Percentiles rank a stretch among this genome's conserved stretches.
Evolutionary conservation across 129 eudicot species (phyloP).

Genomic region (Tagetes erecta): DNA sequence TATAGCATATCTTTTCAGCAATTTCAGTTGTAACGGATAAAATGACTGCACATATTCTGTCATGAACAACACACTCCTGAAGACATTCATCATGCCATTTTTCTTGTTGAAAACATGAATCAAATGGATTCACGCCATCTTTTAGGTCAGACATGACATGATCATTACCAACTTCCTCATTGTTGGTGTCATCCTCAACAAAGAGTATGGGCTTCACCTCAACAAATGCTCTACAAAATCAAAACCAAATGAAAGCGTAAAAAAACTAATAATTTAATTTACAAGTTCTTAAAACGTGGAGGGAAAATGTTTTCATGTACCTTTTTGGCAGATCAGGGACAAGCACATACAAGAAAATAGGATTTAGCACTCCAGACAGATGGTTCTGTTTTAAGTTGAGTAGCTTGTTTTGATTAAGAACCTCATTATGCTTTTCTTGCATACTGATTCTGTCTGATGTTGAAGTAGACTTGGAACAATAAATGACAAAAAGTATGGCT

Average conservation of each 20-base stretch:
- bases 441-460: constrained; percentile 45
- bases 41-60: constrained; percentile 56
- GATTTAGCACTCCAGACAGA: constrained; percentile 40
- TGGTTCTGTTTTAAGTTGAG: constrained; percentile 29
- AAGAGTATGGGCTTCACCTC: constrained; percentile 87
- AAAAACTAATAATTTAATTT: not conserved
- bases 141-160: constrained; percentile 29
- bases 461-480: constrained; percentile 58
- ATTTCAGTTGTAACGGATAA: constrained; percentile 55
- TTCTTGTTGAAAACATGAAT: constrained; percentile 60
- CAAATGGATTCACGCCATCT: constrained; percentile 25
- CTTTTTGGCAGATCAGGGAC: constrained; percentile 96
- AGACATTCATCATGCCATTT: constrained; percentile 66
- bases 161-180: constrained; percentile 36
- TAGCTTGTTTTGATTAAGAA: constrained; percentile 50
- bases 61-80: constrained; percentile 60
- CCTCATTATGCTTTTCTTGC: constrained; percentile 47
- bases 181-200: constrained; percentile 44
- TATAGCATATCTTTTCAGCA: constrained; percentile 45
- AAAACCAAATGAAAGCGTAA: constrained; percentile 18
- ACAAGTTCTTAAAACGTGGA: constrained; percentile 7
- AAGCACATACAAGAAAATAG: constrained; percentile 63
- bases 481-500: constrained; percentile 59
- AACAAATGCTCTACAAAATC: constrained; percentile 68
- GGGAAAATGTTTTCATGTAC: constrained; percentile 30